These are phyloP conservation scores for Cicer pinnatifidum DNA, from an alignment of 306 rosid species.

Conservation along the genomic window DNA sequence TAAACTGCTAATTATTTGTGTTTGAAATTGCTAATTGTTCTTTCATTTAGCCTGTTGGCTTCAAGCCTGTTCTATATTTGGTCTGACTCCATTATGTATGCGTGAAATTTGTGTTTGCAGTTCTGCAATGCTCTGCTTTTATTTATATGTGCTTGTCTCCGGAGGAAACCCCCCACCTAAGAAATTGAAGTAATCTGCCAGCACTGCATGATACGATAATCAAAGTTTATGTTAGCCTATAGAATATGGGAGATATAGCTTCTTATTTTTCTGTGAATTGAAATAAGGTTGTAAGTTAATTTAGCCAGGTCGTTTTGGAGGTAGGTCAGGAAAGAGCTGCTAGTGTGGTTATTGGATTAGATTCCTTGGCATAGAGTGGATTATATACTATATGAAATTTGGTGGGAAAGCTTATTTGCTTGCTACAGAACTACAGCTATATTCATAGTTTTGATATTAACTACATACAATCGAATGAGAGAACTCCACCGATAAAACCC, in stretches of 20 bases:
- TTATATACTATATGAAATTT: slow-evolving; percentile 23
- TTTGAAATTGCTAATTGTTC: slow-evolving; percentile 31
- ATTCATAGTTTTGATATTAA: slow-evolving; percentile 1
- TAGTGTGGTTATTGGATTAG: slow-evolving; percentile 31
- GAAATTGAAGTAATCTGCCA: slow-evolving; percentile 73
- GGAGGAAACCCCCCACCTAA: slow-evolving; percentile 98
- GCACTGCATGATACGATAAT: slow-evolving; percentile 53
- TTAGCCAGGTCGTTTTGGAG: slow-evolving; percentile 33
- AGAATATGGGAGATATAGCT: slow-evolving; percentile 16
- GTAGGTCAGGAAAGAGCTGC: slow-evolving; percentile 41
- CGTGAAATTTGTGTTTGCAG: slow-evolving; percentile 48
- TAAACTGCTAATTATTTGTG: slow-evolving; percentile 29
- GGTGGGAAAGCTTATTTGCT: slow-evolving; percentile 35
- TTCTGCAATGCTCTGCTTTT: slow-evolving; percentile 94
- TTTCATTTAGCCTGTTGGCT: slow-evolving; percentile 20
- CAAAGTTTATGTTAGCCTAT: slow-evolving; percentile 33
- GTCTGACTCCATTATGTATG: slow-evolving; percentile 21
- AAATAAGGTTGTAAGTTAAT: slow-evolving; percentile 38
- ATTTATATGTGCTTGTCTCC: slow-evolving; percentile 67
- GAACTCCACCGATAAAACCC: too few species aligned
- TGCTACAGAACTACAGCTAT: neutral
- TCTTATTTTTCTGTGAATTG: slow-evolving; percentile 41
- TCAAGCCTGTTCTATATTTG: slow-evolving; percentile 21
- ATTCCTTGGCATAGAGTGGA: slow-evolving; percentile 33
- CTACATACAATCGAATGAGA: neutral